Evolutionary conservation across 352 stramenopile species (phyloP).

Genomic region (Thalassiosira tumida): DNA sequence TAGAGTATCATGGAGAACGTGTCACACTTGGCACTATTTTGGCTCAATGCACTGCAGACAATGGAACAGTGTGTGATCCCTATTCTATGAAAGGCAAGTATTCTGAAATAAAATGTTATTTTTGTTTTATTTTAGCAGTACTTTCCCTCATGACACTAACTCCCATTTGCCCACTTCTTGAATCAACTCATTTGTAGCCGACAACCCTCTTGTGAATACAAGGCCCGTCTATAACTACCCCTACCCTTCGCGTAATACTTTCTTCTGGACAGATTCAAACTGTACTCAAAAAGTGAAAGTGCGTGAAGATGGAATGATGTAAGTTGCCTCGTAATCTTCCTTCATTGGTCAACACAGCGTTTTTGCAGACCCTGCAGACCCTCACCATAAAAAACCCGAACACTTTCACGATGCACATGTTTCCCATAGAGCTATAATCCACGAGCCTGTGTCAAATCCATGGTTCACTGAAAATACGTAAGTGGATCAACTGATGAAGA

Average conservation of each 20-base stretch:
- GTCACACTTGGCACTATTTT: constrained; percentile 58
- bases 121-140: not conserved
- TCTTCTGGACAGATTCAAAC: constrained; percentile 77
- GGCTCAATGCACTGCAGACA: constrained; percentile 67
- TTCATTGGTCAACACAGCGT: not conserved
- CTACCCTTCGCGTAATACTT: constrained; percentile 77
- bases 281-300: constrained; percentile 78
- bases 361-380: not conserved
- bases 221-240: constrained; percentile 70
- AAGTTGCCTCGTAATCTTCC: not conserved
- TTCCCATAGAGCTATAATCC: constrained; percentile 63
- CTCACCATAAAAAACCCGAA: not conserved
- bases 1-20: constrained; percentile 70
- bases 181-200: constrained; percentile 21
- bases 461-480: constrained; percentile 65
- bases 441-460: constrained; percentile 63
- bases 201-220: constrained; percentile 72
- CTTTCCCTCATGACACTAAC: not conserved
- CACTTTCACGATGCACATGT: not conserved
- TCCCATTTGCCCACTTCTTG: not conserved
- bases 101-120: not conserved
- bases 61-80: constrained; percentile 75
- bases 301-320: constrained; percentile 74
- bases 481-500: constrained; percentile 66
- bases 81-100: constrained; percentile 28